Conservation (phyloP, 129 eudicot genomes). For the Helianthus annuus region HanXRQr2.0-SUNRISE NC_035443.2:8757657-8758156, state of each 20-base stretch:
- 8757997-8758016: constrained; percentile 12
- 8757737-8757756: too few relatives aligned
- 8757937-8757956: constrained; percentile 11
- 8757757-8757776: too few relatives aligned
- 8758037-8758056: constrained; percentile 5
- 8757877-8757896: constrained; percentile 10
- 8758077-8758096: constrained; percentile 15
- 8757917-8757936: neutral
- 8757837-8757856: constrained; percentile 24
- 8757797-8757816: too few relatives aligned
- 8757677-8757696: too few relatives aligned
- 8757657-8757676: too few relatives aligned
- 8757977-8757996: constrained; percentile 8
- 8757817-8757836: constrained; percentile 41
- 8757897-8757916: constrained; percentile 3
- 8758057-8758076: constrained; percentile 19
- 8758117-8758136: constrained; percentile 19
- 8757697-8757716: too few relatives aligned
- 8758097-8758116: constrained; percentile 20
- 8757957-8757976: constrained; percentile 14
- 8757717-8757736: too few relatives aligned
- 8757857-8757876: constrained; percentile 4
- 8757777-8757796: too few relatives aligned
- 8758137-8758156: constrained; percentile 16
- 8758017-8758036: constrained; percentile 19